Evolutionary conservation across 306 rosid species (phyloP).

Genomic region (Vigna hirtella): DNA sequence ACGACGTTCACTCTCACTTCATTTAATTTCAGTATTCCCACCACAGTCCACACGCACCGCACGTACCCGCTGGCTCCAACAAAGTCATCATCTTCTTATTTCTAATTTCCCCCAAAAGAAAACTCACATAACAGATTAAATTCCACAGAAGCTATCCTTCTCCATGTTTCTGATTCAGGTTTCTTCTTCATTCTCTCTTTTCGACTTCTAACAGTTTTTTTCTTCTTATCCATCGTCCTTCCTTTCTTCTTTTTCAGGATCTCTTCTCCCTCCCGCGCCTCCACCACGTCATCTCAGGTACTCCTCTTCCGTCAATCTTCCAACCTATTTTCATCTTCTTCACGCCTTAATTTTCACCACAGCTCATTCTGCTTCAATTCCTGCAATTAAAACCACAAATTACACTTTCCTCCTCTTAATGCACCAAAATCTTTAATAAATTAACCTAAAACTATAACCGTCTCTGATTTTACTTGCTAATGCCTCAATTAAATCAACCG

Average conservation of each 20-base stretch:
- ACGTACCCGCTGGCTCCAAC: too few species aligned
- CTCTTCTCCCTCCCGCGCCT: constrained; percentile 49
- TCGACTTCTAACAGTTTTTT: background rate
- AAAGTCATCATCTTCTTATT: too few species aligned
- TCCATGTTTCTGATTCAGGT: constrained; percentile 68
- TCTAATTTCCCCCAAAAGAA: background rate
- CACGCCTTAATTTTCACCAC: background rate
- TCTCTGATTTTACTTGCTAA: too few species aligned
- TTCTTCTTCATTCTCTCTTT: background rate
- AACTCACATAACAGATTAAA: background rate
- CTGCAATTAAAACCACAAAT: too few species aligned
- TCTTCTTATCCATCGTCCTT: background rate
- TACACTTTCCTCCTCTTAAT: too few species aligned
- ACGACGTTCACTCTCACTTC: background rate
- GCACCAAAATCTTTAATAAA: too few species aligned
- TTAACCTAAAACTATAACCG: too few species aligned
- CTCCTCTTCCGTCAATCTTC: background rate
- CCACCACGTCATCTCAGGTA: constrained; percentile 58
- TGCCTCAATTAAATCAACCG: too few species aligned
- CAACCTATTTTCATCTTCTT: background rate
- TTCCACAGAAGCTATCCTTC: background rate
- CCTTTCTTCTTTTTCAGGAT: constrained; percentile 50
- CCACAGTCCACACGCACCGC: too few species aligned
- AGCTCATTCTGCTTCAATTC: background rate
- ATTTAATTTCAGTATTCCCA: too few species aligned